Conservation (phyloP, 2,329 filamentous ascomycete genomes). For the Fusarium concolor region DNA sequence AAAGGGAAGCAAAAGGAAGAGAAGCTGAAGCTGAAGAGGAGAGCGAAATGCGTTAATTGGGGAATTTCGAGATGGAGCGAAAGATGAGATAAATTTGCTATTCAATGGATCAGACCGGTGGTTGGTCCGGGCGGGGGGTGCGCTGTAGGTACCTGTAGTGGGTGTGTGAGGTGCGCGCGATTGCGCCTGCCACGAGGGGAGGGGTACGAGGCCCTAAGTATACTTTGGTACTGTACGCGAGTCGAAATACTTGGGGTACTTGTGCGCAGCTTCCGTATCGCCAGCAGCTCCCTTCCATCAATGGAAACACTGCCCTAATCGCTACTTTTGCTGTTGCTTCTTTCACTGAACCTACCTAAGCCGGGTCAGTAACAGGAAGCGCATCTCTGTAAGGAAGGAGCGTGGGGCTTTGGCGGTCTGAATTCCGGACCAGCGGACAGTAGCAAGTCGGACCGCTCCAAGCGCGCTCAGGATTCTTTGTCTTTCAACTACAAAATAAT, state of each 20-base stretch:
- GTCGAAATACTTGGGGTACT: slow-evolving; percentile 17
- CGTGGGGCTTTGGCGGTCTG: slow-evolving; percentile 35
- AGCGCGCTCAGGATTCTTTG: slow-evolving; percentile 27
- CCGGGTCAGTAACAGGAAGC: slow-evolving; percentile 16
- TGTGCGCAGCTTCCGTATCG: neutral
- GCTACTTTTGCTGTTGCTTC: neutral
- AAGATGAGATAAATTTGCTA: slow-evolving; percentile 49
- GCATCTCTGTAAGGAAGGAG: slow-evolving; percentile 17
- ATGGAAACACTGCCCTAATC: neutral
- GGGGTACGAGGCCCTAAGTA: slow-evolving; percentile 21
- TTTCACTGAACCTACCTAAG: slow-evolving; percentile 9
- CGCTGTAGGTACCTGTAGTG: neutral
- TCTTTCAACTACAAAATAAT: neutral
- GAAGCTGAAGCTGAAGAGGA: slow-evolving; percentile 27
- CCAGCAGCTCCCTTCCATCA: neutral
- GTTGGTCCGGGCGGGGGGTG: slow-evolving; percentile 43
- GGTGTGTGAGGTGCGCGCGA: slow-evolving; percentile 1
- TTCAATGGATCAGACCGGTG: slow-evolving; percentile 39
- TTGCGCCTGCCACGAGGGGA: slow-evolving; percentile 1
- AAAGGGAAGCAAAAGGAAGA: slow-evolving; percentile 21
- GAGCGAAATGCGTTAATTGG: slow-evolving; percentile 47
- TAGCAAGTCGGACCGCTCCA: slow-evolving; percentile 39
- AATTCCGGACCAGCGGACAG: slow-evolving; percentile 44
- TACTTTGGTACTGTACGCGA: slow-evolving; percentile 6
- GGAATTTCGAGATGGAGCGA: slow-evolving; percentile 43